Percentiles rank a stretch among this genome's conserved stretches.
Conservation (phyloP, 139 green algal genomes). For the Auxenochlorella protothecoides region DNA sequence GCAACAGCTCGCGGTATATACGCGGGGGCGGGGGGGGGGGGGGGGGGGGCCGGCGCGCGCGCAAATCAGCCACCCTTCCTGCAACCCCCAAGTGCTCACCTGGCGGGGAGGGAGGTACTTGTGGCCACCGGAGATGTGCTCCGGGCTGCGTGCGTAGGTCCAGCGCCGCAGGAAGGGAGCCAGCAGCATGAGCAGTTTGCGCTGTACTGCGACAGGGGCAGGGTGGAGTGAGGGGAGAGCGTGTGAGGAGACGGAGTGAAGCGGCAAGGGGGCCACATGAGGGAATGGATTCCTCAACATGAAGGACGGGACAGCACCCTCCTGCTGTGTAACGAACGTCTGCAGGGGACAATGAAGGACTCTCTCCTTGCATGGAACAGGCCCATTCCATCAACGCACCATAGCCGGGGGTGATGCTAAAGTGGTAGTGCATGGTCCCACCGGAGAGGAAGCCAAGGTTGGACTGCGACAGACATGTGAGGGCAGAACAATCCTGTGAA, state of each 20-base stretch:
- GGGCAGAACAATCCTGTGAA: too few species aligned
- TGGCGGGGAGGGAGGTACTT: constrained; percentile 75
- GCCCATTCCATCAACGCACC: constrained; percentile 27
- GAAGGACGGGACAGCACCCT: too few species aligned
- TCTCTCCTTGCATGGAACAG: too few species aligned
- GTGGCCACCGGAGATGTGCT: constrained; percentile 68
- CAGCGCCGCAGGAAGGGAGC: constrained; percentile 82
- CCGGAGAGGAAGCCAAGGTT: constrained; percentile 63
- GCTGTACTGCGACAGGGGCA: constrained; percentile 41
- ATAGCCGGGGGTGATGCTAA: constrained; percentile 77
- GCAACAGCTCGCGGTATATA: too few species aligned
- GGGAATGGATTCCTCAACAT: too few species aligned
- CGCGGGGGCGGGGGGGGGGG: too few species aligned
- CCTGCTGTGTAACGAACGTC: not conserved
- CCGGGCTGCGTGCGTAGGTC: constrained; percentile 62
- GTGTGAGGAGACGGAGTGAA: not conserved
- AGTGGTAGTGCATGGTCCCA: constrained; percentile 69
- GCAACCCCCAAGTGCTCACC: not conserved
- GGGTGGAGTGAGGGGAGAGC: not conserved
- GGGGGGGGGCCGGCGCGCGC: too few species aligned
- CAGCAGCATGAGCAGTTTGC: constrained; percentile 88
- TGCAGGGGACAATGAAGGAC: not conserved
- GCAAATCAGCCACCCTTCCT: too few species aligned
- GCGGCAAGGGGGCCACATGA: not conserved
- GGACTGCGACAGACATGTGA: constrained; percentile 8